These are phyloP conservation scores for Leavenworthia alabamica DNA, from an alignment of 345 rosid species.

Conservation along the genomic window DNA sequence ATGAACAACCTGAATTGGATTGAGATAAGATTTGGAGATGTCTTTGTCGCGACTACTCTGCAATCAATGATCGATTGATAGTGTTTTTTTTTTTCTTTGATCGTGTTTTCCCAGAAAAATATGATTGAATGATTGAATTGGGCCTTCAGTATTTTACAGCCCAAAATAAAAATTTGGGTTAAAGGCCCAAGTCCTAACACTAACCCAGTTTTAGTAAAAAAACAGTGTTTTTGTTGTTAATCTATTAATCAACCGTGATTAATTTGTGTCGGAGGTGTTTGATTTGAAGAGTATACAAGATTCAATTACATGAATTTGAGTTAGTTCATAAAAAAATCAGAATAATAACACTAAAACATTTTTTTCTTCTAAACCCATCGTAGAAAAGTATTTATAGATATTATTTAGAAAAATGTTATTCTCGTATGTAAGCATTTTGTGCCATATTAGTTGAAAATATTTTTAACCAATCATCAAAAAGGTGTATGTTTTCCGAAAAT, in stretches of 20 bases:
- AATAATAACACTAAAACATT: not conserved
- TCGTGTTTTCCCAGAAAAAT: not conserved
- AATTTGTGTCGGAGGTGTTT: not conserved
- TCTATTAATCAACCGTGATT: too few species aligned
- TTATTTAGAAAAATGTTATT: not conserved
- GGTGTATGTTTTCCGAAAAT: too few species aligned
- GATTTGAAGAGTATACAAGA: not conserved
- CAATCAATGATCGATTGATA: conserved; percentile 20
- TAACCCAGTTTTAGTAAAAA: not conserved
- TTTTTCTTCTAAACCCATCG: not conserved
- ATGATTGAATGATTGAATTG: not conserved
- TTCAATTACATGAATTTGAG: not conserved
- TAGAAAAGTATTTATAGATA: too few species aligned
- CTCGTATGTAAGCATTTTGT: not conserved
- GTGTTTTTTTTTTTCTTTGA: not conserved
- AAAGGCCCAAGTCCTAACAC: not conserved
- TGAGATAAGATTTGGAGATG: conserved; percentile 8
- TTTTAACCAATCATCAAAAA: not conserved
- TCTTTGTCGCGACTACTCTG: conserved; percentile 12
- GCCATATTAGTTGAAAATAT: not conserved
- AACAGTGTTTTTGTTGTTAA: too few species aligned
- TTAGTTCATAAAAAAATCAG: not conserved
- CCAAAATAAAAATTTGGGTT: not conserved
- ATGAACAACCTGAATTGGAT: conserved; percentile 14
- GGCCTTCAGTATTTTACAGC: not conserved